Evolutionary conservation across 129 eudicot genomes (phyloP), one percentile per base, ranked within the genome.

Genomic region (Flaveria ramosissima): DNA sequence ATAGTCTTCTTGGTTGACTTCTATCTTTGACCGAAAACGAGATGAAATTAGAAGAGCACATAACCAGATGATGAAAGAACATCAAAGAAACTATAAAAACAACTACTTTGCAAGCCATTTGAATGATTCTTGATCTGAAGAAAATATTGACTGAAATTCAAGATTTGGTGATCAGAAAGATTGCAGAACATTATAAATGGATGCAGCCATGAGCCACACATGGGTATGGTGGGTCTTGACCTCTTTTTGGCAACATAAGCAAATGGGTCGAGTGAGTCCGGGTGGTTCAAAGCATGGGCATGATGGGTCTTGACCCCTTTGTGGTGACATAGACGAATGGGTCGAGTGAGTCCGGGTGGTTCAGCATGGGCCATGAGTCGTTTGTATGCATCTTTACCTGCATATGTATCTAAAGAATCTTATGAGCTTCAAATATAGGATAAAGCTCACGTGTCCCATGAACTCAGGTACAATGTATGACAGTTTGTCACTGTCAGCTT

Each of bases 1-100:
- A 57, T 80, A 92, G 48, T 70, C 83, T 87, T 85, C 97, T 91
- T 78, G 91, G 88, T 48, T 69, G 85, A 74, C 30, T 72, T 72
- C 78, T 82, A 63, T 71, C 80, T 42, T 61, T 77, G 55, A 78
- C 70, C 30, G 77, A 45, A 51, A 56, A 39, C 42, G 55, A 61
- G 43, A 23, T 45, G 56, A 43, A 42, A 14, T 6, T 15, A 46
- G 79, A 47, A 26, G 82, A 78, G 61, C 71, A 78, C 5, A 53
- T 46, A 70, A 81, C 51, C 3, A 77, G 21, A 64, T 73, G 64
- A 60, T 83, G 81, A 47, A 82, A 75, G 69, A 89, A 79, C 42
- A 89, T 72, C 78, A 92, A 73, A 70, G 86, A 32, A 50, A 84
- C n/a, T 32, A 92, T 70, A 71, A 87, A 68, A 73, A 77, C 17